Evolutionary conservation across 805 yeast species (phyloP).

Genomic region (Wickerhamomyces hampshirensis): DNA sequence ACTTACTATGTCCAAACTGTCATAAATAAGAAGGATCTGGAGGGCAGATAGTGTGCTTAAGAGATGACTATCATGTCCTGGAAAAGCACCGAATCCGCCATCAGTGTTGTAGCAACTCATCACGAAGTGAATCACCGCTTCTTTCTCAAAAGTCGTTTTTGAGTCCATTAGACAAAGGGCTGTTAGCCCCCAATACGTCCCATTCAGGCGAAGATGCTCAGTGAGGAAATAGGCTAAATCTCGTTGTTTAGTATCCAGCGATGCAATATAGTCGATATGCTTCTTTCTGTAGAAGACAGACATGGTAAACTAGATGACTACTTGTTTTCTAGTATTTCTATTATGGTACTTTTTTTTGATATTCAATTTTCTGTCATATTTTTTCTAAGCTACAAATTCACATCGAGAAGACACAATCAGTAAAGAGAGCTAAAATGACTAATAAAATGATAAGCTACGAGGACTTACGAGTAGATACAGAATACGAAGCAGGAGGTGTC

Average conservation of each 20-base stretch:
- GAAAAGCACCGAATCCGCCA: constrained; percentile 90
- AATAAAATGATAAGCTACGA: constrained; percentile 12
- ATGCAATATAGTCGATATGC: constrained; percentile 53
- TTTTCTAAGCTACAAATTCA: neutral
- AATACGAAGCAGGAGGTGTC: constrained; percentile 20
- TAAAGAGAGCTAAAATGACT: constrained; percentile 1
- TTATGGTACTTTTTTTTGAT: neutral
- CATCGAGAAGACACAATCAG: neutral
- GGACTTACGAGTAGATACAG: constrained; percentile 23
- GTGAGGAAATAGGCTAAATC: constrained; percentile 80
- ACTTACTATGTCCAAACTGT: constrained; percentile 43
- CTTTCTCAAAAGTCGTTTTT: constrained; percentile 50
- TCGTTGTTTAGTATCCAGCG: constrained; percentile 49
- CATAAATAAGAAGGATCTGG: constrained; percentile 70
- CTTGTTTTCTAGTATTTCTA: neutral
- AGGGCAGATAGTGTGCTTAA: constrained; percentile 81
- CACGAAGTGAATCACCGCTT: constrained; percentile 66
- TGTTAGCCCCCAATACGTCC: constrained; percentile 92
- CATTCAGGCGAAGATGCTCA: constrained; percentile 87
- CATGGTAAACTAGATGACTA: neutral
- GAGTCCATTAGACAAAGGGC: constrained; percentile 61
- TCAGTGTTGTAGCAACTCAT: constrained; percentile 54
- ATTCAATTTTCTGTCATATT: neutral
- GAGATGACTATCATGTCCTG: constrained; percentile 84
- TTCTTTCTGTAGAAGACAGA: constrained; percentile 32